phyloP scores from a whole-genome alignment of 129 eudicot species.

The Glebionis coronaria region DNA sequence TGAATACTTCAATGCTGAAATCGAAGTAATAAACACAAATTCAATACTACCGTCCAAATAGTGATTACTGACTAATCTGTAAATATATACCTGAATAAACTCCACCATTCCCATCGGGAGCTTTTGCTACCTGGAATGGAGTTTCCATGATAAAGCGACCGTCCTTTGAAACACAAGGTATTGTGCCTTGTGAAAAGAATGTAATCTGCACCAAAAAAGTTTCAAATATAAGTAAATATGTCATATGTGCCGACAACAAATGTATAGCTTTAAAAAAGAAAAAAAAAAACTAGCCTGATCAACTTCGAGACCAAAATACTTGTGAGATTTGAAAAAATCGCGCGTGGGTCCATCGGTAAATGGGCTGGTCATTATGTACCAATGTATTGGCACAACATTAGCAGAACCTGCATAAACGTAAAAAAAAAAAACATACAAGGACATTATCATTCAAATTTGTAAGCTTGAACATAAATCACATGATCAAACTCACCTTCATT shows the following conservation, averaged over 20 bases:
- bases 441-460: constrained; percentile 2
- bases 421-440: constrained; percentile 26
- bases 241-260: constrained; percentile 6
- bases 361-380: constrained; percentile 99
- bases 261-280: neutral
- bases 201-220: constrained; percentile 56
- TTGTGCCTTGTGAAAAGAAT: constrained; percentile 96
- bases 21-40: constrained; percentile 7
- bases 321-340: constrained; percentile 75
- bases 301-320: constrained; percentile 89
- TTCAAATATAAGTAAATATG: constrained; percentile 1
- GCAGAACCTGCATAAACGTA: constrained; percentile 48
- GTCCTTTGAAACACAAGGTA: constrained; percentile 93
- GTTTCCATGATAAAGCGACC: constrained; percentile 96
- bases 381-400: constrained; percentile 56
- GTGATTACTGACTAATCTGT: neutral
- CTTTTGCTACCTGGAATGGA: constrained; percentile 95
- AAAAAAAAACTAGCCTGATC: constrained; percentile 60
- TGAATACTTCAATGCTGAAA: constrained; percentile 84
- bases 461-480: neutral
- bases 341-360: constrained; percentile 89
- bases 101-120: constrained; percentile 99
- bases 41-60: neutral
- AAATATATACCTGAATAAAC: constrained; percentile 73
- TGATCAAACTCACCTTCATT: constrained; percentile 68